These are phyloP conservation scores for Stagonosporopsis rhizophila DNA, from an alignment of 2,329 filamentous ascomycete genomes.

Conservation along the genomic window DNA sequence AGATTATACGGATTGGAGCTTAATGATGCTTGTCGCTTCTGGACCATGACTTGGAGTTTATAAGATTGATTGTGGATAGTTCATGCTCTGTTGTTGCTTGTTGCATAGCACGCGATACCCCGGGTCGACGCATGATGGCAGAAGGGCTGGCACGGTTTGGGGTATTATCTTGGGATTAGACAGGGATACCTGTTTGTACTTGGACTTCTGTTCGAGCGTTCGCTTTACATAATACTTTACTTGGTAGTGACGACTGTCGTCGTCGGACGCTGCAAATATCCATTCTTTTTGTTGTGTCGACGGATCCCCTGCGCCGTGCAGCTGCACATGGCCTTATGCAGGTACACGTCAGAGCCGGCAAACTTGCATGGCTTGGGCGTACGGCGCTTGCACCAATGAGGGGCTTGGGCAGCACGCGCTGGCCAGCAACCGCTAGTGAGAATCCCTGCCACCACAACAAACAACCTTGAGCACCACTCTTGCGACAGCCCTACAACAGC, in stretches of 20 bases:
- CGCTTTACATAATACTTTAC: conserved; percentile 25
- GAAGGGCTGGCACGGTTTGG: conserved; percentile 25
- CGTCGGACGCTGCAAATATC: conserved; percentile 21
- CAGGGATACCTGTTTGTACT: conserved; percentile 20
- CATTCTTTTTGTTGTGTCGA: neutral
- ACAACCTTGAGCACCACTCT: conserved; percentile 31
- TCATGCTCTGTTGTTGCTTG: conserved; percentile 41
- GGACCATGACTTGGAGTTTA: conserved; percentile 35
- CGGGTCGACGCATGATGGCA: conserved; percentile 40
- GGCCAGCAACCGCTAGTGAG: conserved; percentile 32
- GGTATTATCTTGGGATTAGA: conserved; percentile 20
- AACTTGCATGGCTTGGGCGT: neutral
- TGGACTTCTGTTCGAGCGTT: conserved; percentile 27
- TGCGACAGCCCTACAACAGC: conserved; percentile 18
- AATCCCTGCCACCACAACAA: conserved; percentile 38
- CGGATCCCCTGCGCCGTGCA: neutral
- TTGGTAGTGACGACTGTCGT: conserved; percentile 19
- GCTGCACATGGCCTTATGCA: neutral
- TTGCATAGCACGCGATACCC: conserved; percentile 47
- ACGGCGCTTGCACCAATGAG: conserved; percentile 4
- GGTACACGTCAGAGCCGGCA: conserved; percentile 3
- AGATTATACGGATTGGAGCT: conserved; percentile 37
- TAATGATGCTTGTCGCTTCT: conserved; percentile 44
- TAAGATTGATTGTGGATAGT: conserved; percentile 31
- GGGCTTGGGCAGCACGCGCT: conserved; percentile 14